phyloP scores from a whole-genome alignment of 805 yeast genomes.

The Wickerhamomyces queroliae region DNA sequence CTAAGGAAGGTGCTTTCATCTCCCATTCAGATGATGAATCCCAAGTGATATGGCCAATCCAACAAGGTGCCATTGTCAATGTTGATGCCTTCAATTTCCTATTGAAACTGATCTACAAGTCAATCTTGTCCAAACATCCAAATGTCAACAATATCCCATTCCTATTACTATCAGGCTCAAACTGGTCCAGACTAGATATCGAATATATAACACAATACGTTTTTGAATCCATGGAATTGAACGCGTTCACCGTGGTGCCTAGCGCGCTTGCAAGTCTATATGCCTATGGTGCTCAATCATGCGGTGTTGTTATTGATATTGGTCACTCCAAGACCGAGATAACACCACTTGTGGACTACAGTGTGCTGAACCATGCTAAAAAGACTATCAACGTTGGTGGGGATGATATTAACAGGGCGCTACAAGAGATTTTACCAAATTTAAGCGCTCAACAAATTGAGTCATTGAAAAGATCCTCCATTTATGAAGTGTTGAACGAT shows the following conservation, averaged over 20 bases:
- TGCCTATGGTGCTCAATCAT: constrained; percentile 63
- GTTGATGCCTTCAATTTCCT: constrained; percentile 66
- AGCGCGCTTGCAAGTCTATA: constrained; percentile 62
- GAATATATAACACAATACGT: constrained; percentile 71
- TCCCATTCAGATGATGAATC: constrained; percentile 28
- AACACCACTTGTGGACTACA: constrained; percentile 73
- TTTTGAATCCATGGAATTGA: constrained; percentile 67
- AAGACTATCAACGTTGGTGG: constrained; percentile 57
- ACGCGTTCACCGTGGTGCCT: constrained; percentile 68
- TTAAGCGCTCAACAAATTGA: constrained; percentile 58
- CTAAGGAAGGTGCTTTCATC: constrained; percentile 25
- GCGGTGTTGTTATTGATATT: constrained; percentile 72
- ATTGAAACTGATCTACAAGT: constrained; percentile 39
- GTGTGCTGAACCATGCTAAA: constrained; percentile 51
- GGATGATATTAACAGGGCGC: constrained; percentile 45
- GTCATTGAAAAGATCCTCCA: constrained; percentile 63
- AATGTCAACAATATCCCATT: constrained; percentile 54
- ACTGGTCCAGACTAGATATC: constrained; percentile 63
- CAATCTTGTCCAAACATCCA: constrained; percentile 30
- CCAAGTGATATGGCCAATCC: constrained; percentile 55
- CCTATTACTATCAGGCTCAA: constrained; percentile 55
- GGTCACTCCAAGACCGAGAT: constrained; percentile 75
- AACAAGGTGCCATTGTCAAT: constrained; percentile 57
- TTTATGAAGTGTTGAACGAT: constrained; percentile 74
- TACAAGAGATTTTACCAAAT: constrained; percentile 52